These are phyloP conservation scores for Hydnum rufescens DNA, from an alignment of 768 basidiomycete genomes.

Conservation along the genomic window DNA sequence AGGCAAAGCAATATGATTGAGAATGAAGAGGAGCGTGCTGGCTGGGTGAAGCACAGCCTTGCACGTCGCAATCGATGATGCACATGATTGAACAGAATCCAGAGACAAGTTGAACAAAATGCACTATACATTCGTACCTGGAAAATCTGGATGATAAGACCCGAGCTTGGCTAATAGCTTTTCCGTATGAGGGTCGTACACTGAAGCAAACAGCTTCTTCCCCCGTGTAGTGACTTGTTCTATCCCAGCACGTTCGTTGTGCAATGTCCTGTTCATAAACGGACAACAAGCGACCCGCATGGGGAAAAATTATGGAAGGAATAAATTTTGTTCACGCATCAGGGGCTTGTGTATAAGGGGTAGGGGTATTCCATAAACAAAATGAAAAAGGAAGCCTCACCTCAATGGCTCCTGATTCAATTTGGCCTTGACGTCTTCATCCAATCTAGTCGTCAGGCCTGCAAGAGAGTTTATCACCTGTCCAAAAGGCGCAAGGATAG, in stretches of 20 bases:
- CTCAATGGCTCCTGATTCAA: neutral
- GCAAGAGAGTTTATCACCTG: conserved; percentile 71
- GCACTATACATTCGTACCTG: conserved; percentile 37
- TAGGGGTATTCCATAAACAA: neutral
- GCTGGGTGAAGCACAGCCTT: neutral
- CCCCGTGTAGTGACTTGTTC: conserved; percentile 51
- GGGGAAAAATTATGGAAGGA: neutral
- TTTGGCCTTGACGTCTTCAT: conserved; percentile 50
- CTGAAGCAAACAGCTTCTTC: conserved; percentile 57
- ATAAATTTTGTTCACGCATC: too few relatives aligned
- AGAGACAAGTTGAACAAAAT: too few relatives aligned
- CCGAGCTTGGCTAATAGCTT: conserved; percentile 77
- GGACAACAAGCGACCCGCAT: neutral
- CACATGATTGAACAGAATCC: neutral
- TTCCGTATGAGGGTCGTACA: conserved; percentile 75
- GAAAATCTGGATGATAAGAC: conserved; percentile 85
- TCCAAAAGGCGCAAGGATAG: neutral
- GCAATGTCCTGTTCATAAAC: conserved; percentile 11
- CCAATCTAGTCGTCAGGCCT: conserved; percentile 53
- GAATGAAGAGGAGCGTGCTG: neutral
- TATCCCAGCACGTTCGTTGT: conserved; percentile 31
- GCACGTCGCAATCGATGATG: neutral
- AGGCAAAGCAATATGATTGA: neutral
- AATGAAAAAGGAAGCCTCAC: neutral
- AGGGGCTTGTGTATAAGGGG: neutral